phyloP scores from a whole-genome alignment of 148 eudicot species.

The Oxyria digyna region DNA sequence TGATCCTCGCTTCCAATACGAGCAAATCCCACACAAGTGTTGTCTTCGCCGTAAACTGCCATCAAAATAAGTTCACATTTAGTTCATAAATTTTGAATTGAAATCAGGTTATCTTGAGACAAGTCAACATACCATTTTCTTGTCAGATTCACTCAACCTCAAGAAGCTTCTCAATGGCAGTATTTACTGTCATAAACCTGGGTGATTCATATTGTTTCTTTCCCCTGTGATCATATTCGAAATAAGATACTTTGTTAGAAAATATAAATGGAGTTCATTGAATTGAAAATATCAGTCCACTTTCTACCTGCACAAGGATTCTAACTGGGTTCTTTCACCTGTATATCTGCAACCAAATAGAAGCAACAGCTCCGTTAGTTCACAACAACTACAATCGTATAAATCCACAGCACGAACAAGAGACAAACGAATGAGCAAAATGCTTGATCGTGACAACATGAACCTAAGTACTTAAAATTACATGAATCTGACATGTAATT shows the following conservation, averaged over 20 bases:
- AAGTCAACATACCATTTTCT: slow-evolving; percentile 44
- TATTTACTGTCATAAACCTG: slow-evolving; percentile 67
- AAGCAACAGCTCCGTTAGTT: too few relatives aligned
- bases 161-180: slow-evolving; percentile 85
- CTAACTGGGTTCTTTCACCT: slow-evolving; percentile 81
- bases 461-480: too few relatives aligned
- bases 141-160: slow-evolving; percentile 64
- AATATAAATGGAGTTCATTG: background rate
- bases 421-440: too few relatives aligned
- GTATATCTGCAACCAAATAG: slow-evolving; percentile 53
- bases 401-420: too few relatives aligned
- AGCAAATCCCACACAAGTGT: slow-evolving; percentile 71
- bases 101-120: background rate
- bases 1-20: slow-evolving; percentile 80
- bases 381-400: too few relatives aligned
- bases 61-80: background rate
- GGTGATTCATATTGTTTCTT: slow-evolving; percentile 86
- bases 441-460: too few relatives aligned
- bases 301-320: slow-evolving; percentile 80
- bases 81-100: too few relatives aligned
- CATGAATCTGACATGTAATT: too few relatives aligned
- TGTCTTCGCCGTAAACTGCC: slow-evolving; percentile 64
- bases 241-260: background rate
- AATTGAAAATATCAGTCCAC: background rate
- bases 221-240: slow-evolving; percentile 38